A percentile compares a stretch with the other conserved stretches of the same genome.
phyloP scores from a whole-genome alignment of 2,329 filamentous ascomycete genomes.

The Hymenoscyphus scutula region DNA sequence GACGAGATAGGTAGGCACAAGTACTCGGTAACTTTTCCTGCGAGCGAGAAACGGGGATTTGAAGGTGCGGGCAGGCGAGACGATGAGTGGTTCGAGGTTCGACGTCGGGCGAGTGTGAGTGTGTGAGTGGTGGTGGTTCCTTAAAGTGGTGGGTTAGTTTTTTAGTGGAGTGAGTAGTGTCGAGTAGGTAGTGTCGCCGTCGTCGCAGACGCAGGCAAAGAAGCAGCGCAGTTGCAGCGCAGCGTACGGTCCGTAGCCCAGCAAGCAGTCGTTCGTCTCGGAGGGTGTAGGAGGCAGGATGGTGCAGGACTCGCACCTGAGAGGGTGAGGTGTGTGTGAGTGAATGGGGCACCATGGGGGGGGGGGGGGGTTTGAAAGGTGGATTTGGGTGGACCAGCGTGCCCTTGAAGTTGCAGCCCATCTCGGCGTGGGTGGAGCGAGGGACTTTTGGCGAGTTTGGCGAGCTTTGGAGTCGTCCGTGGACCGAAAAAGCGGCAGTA shows the following conservation, averaged over 20 bases:
- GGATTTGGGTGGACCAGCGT: not conserved
- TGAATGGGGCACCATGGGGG: not conserved
- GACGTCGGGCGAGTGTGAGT: not conserved
- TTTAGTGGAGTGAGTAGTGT: conserved; percentile 1
- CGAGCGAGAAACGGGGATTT: conserved; percentile 1
- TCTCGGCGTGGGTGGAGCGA: not conserved
- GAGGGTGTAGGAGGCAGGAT: not conserved
- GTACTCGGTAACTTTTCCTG: conserved; percentile 1
- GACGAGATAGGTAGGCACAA: too few relatives aligned
- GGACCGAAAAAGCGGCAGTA: too few relatives aligned
- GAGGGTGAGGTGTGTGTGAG: not conserved
- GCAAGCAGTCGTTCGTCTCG: not conserved
- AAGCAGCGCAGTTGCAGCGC: too few relatives aligned
- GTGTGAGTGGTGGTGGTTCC: too few relatives aligned
- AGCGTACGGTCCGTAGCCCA: too few relatives aligned
- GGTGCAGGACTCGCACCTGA: too few relatives aligned
- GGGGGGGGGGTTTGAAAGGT: not conserved
- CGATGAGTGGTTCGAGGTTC: not conserved
- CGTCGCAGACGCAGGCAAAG: not conserved
- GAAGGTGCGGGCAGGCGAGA: not conserved
- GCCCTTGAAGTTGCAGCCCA: not conserved
- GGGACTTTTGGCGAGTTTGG: not conserved
- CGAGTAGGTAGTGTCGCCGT: not conserved
- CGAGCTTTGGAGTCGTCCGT: not conserved
- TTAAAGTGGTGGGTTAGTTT: not conserved